Percentiles rank a stretch among this genome's conserved stretches.
Conservation (phyloP, 768 basidiomycete species). For the Xerocomellus chrysenteron region DNA sequence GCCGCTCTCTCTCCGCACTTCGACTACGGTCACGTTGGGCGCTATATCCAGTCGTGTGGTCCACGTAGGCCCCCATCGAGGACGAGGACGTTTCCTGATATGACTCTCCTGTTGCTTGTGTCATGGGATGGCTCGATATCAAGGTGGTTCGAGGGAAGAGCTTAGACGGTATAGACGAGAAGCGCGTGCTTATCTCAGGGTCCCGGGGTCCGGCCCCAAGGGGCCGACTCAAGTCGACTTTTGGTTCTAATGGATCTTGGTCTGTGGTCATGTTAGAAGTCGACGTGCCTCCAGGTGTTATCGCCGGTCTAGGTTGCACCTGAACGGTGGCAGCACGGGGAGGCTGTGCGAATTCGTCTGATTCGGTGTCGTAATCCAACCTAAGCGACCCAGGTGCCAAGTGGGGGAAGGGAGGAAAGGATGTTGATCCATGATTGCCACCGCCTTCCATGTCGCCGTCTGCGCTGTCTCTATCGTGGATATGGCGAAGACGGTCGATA, state of each 20-base stretch:
- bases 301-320: constrained; percentile 6
- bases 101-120: constrained; percentile 2
- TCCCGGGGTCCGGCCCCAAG: constrained; percentile 11
- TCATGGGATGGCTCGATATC: background rate
- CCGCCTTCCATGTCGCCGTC: constrained; percentile 19
- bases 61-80: constrained; percentile 1
- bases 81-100: constrained; percentile 13
- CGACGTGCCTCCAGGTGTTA: background rate
- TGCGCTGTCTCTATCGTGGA: constrained; percentile 13
- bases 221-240: background rate
- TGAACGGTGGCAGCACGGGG: background rate
- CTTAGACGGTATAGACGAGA: constrained; percentile 4
- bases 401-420: constrained; percentile 23
- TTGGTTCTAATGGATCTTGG: background rate
- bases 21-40: constrained; percentile 13
- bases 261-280: constrained; percentile 3
- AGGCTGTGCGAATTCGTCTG: constrained; percentile 14
- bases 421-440: constrained; percentile 25
- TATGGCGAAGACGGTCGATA: constrained; percentile 18
- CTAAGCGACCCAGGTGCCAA: constrained; percentile 6
- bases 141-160: background rate
- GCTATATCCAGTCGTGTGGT: constrained; percentile 2
- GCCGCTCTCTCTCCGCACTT: constrained; percentile 29
- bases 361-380: constrained; percentile 21
- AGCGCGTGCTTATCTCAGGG: constrained; percentile 14